Base-by-base conservation (phyloP, 2,329 filamentous ascomycete species). In the Nectriaceae sp. region DNA sequence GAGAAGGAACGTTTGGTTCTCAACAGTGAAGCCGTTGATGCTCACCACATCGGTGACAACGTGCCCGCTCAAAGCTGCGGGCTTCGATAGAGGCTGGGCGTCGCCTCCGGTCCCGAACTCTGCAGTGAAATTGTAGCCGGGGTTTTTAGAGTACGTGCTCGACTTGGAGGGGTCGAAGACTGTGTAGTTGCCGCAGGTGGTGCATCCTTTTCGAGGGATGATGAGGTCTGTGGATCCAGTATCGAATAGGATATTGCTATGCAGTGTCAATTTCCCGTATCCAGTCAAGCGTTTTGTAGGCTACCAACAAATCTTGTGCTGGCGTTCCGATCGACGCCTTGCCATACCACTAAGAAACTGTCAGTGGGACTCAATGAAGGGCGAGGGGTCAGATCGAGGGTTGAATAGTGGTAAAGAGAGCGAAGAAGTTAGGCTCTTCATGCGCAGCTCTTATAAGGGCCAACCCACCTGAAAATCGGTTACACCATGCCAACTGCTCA, bases 241-340 rank as follows among this genome's bases (percentile, higher is more conserved):
- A 48, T 69, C 65, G 35, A 67, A 62, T 37, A 66, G 53, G 24
- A 70, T 63, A 16, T 61, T 63, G 49, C 65, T 68, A 16, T 11
- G 8, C 3, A 2, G n/a, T 24, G 33, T 52, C 36, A 24, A 22
- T 22, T 10, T 2, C 15, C n/a, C n/a, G n/a, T 2, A n/a, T 13
- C 5, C 3, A 42, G 21, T 43, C 4, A 26, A 22, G 24, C 2
- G 11, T 11, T n/a, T 19, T 8, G 18, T 18, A n/a, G n/a, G n/a
- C 11, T 3, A 60, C 64, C 54, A 58, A 66, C 65, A 67, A 56
- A 5, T 59, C 61, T 39, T 66, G 64, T 19, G 43, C 47, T 2
- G 55, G 57, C 2, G 54, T 57, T 13, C 57, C 57, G 20, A 59
- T 50, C 21, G 53, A 49, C 11, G 54, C 16, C 18, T 54, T 56